Base-by-base conservation (phyloP, 192 early-diverging fungal genomes). In the Backusella macrospora region DNA sequence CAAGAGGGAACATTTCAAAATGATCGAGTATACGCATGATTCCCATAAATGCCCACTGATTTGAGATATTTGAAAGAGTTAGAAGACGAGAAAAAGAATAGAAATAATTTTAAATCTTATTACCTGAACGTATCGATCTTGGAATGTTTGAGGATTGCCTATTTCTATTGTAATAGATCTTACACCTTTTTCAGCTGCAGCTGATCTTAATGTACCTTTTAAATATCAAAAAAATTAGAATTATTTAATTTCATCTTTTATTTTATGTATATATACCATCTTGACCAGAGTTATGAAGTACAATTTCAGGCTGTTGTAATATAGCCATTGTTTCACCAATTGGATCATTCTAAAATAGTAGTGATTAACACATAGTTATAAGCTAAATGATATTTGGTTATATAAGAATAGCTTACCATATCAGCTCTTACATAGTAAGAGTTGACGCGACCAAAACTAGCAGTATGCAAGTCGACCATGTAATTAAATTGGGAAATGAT, bases 121-220 rank as follows among this genome's bases (percentile, higher is more conserved):
- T 74, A 83, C 87, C 76, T 85, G 89, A 16, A 94, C 92, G 79
- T 86, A 96, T 68, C 87, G 85, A 76, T 94, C 92, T 80, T 96
- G 93, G 84, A 96, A 94, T 21, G 87, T 79, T 39, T 92, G 88
- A 10, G 95, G 95, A 73, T 96, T 92, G 64, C 95, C 95, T 77
- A 96, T 95, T 77, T 96, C 95, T 38, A 96, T 93, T 1, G 94
- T 96, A 38, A 96, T 96, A n/a, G 95, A 90, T 23, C 87, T 89
- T 43, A 96, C 92, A 49, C 91, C 86, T 15, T 86, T 85, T 75
- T 86, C 80, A 81, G 87, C 89, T 6, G 92, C 92, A 0, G 93
- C 95, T 42, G 91, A 92, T 39, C 95, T 86, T 68, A 96, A 81
- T 4, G 95, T 92, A n/a, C 95, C 95, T 81, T 78, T 55, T 39